Evolutionary conservation across 1,284 basidiomycete genomes (phyloP).

Genomic region (Tremellales sp.): DNA sequence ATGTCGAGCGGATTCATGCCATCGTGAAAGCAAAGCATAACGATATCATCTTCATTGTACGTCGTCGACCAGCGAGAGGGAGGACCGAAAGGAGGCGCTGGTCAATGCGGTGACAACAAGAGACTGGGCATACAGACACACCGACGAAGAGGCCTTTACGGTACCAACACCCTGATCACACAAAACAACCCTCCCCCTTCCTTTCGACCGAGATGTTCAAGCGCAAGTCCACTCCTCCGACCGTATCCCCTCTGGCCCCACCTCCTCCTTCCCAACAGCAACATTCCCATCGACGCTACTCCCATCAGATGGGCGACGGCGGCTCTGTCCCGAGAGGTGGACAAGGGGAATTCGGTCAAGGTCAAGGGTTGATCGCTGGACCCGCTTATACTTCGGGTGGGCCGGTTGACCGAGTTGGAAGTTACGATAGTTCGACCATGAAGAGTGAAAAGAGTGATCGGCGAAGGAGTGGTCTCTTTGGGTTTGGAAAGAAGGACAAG

Average conservation of each 20-base stretch:
- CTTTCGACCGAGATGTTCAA: background rate
- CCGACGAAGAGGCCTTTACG: too few species aligned
- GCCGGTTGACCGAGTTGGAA: constrained; percentile 6
- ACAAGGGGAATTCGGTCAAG: background rate
- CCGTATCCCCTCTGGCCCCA: constrained; percentile 62
- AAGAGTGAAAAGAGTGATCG: constrained; percentile 18
- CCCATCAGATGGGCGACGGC: background rate
- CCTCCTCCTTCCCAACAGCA: constrained; percentile 54
- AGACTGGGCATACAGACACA: too few species aligned
- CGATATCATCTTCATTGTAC: too few species aligned
- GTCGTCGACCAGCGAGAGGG: too few species aligned
- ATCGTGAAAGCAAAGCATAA: too few species aligned
- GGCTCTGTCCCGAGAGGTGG: background rate
- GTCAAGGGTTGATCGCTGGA: too few species aligned
- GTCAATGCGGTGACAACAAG: too few species aligned
- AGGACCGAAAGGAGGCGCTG: too few species aligned
- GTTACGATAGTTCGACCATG: constrained; percentile 5
- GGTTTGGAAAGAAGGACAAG: constrained; percentile 33
- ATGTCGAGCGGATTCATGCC: too few species aligned
- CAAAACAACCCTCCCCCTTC: too few species aligned
- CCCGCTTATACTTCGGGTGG: background rate
- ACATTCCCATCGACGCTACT: background rate
- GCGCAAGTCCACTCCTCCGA: constrained; percentile 64
- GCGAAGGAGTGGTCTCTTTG: constrained; percentile 33
- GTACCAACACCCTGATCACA: too few species aligned